A percentile compares a stretch with the other conserved stretches of the same genome.
Evolutionary conservation across 1,284 basidiomycete species (phyloP).

Genomic region (Trichosporon inkin): DNA sequence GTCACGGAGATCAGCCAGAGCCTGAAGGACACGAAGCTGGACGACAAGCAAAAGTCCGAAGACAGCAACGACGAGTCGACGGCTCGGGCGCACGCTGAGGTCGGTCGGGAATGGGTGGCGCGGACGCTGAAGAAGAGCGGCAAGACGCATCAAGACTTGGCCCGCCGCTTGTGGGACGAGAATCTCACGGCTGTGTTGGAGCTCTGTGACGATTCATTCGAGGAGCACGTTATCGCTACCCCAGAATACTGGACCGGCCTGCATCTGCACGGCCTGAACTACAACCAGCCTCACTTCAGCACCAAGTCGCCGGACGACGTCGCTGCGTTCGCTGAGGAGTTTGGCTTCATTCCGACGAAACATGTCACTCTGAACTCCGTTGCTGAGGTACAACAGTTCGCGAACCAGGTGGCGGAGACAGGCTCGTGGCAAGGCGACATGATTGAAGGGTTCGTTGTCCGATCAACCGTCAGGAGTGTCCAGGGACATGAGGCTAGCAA

Average conservation of each 20-base stretch:
- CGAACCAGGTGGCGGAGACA: constrained; percentile 61
- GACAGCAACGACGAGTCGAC: constrained; percentile 29
- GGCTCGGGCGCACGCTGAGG: constrained; percentile 41
- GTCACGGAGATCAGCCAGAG: constrained; percentile 9
- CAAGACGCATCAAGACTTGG: constrained; percentile 70
- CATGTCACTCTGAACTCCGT: constrained; percentile 62
- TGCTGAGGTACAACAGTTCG: constrained; percentile 67
- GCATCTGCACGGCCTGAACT: constrained; percentile 89
- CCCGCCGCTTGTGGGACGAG: constrained; percentile 68
- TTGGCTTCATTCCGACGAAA: constrained; percentile 84
- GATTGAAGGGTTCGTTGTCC: constrained; percentile 95
- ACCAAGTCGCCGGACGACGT: constrained; percentile 69
- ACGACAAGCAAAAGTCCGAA: constrained; percentile 18
- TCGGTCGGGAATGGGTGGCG: constrained; percentile 64
- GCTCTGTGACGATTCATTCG: constrained; percentile 96
- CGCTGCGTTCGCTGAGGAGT: constrained; percentile 75
- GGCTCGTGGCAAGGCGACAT: constrained; percentile 79
- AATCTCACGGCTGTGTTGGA: constrained; percentile 89
- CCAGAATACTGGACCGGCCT: constrained; percentile 78
- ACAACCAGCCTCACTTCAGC: constrained; percentile 64
- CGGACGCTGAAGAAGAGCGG: constrained; percentile 64
- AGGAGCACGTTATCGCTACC: constrained; percentile 92
- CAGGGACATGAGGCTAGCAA: constrained; percentile 29
- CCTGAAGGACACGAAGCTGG: constrained; percentile 14
- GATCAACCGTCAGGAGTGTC: constrained; percentile 59